Base-by-base conservation (phyloP, 208 protist genomes). In the Leishmania martiniquensis region DNA sequence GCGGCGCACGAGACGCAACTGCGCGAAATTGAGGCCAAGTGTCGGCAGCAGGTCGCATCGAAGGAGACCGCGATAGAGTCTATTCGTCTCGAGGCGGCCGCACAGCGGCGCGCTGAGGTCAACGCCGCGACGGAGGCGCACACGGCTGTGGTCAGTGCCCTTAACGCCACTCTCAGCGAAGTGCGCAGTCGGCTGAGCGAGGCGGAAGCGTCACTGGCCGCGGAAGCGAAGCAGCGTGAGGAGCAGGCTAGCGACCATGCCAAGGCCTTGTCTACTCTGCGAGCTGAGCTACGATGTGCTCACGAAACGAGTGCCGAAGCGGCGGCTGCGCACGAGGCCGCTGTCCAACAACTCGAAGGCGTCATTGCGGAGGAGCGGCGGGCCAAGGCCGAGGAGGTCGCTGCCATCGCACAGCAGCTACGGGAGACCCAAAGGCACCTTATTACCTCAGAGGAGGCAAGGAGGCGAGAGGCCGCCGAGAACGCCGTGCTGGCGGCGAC, bases 311-410 rank as follows among this genome's bases (percentile, higher is more conserved):
- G 66, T 34, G 66, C 44, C 6, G 70, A 22, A 25, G 17, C 51
- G 29, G 29, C 70, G 0, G 70, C 70, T n/a, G 34, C 44, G 75
- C 75, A 68, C 15, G n/a, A 72, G 52, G 59, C 57, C 15, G 65
- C 44, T 9, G 42, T 78, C 34, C n/a, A 65, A 15, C 75, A 84
- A 25, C 77, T 88, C 0, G 73, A 78, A 34, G 72, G 85, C 45
- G 73, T 81, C 49, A 63, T 87, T 55, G 57, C 29, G 12, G 72
- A 51, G 42, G 20, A 52, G 22, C 20, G 44, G 22, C 52, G 57
- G 12, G 60, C 34, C 4, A 65, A 42, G 42, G 13, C 22, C 9
- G 37, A 44, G 5, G 72, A 76, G 42, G 42, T 74, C 45, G 13
- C 45, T 1, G 51, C 52, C 51, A 29, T 74, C n/a, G 13, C 7